phyloP scores from a whole-genome alignment of 768 basidiomycete genomes.

The Boletus reticuloceps region DNA sequence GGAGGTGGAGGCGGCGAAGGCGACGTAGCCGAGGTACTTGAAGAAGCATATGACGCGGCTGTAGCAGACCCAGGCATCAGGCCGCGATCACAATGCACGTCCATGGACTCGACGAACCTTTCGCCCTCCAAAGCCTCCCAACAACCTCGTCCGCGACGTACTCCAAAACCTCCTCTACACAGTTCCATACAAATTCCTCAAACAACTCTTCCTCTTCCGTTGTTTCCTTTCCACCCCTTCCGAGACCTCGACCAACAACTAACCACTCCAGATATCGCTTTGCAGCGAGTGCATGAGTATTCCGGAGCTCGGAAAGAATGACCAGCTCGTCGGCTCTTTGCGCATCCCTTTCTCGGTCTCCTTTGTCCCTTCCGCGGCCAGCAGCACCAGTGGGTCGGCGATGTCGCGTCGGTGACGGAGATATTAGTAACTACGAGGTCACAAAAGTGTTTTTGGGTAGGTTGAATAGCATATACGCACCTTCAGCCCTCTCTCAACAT shows the following conservation, averaged over 20 bases:
- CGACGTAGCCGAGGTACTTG: neutral
- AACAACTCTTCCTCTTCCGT: conserved; percentile 46
- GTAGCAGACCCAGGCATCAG: neutral
- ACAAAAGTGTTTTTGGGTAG: neutral
- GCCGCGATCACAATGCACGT: neutral
- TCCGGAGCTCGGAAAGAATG: conserved; percentile 30
- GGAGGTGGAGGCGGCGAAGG: conserved; percentile 10
- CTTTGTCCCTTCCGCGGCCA: conserved; percentile 22
- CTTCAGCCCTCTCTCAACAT: conserved; percentile 69
- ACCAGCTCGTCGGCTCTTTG: conserved; percentile 23
- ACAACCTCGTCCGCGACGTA: conserved; percentile 50
- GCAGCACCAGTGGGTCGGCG: conserved; percentile 19
- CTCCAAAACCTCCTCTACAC: conserved; percentile 49
- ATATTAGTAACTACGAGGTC: conserved; percentile 20
- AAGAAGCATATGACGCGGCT: conserved; percentile 56
- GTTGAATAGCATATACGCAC: conserved; percentile 35
- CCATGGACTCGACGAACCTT: conserved; percentile 41
- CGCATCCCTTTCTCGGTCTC: conserved; percentile 21
- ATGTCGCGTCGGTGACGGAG: conserved; percentile 14
- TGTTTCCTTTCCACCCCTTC: conserved; percentile 23
- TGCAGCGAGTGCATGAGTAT: conserved; percentile 42
- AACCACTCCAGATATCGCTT: conserved; percentile 78
- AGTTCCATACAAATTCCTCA: conserved; percentile 56
- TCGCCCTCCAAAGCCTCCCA: conserved; percentile 68
- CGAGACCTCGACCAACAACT: conserved; percentile 58